Evolutionary conservation across 2,329 filamentous ascomycete genomes (phyloP).

Genomic region (Coniella vitis): DNA sequence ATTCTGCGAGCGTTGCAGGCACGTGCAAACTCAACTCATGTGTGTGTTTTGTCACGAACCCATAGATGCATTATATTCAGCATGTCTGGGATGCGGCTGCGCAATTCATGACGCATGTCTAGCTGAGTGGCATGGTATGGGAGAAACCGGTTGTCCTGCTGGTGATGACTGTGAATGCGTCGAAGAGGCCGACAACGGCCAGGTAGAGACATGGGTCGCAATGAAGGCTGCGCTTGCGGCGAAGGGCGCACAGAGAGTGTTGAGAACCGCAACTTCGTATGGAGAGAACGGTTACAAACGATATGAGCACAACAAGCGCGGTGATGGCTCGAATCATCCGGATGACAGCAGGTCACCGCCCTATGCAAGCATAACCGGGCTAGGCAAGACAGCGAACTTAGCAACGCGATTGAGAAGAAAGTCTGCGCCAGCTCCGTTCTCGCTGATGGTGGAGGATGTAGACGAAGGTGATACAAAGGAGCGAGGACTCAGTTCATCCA

Average conservation of each 20-base stretch:
- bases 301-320: not conserved
- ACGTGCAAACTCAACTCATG: slow-evolving; percentile 47
- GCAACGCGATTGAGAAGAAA: slow-evolving; percentile 20
- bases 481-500: not conserved
- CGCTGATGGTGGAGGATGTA: slow-evolving; percentile 10
- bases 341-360: slow-evolving; percentile 8
- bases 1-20: slow-evolving; percentile 44
- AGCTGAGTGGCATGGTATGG: slow-evolving; percentile 50
- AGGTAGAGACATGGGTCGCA: slow-evolving; percentile 56
- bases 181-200: slow-evolving; percentile 47
- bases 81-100: slow-evolving; percentile 58
- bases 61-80: slow-evolving; percentile 51
- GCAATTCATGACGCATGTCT: slow-evolving; percentile 53
- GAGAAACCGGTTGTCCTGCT: slow-evolving; percentile 52
- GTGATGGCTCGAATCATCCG: slow-evolving; percentile 17
- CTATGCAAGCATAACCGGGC: slow-evolving; percentile 14
- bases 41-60: slow-evolving; percentile 59
- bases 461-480: slow-evolving; percentile 24
- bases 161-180: slow-evolving; percentile 60
- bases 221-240: slow-evolving; percentile 38
- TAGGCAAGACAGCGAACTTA: slow-evolving; percentile 6
- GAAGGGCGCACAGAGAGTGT: slow-evolving; percentile 21
- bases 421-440: slow-evolving; percentile 22
- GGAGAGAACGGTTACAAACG: slow-evolving; percentile 7
- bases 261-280: slow-evolving; percentile 1